These are phyloP conservation scores for Daldinia caldariorum DNA, from an alignment of 495 filamentous ascomycete genomes.

Conservation along the genomic window DNA sequence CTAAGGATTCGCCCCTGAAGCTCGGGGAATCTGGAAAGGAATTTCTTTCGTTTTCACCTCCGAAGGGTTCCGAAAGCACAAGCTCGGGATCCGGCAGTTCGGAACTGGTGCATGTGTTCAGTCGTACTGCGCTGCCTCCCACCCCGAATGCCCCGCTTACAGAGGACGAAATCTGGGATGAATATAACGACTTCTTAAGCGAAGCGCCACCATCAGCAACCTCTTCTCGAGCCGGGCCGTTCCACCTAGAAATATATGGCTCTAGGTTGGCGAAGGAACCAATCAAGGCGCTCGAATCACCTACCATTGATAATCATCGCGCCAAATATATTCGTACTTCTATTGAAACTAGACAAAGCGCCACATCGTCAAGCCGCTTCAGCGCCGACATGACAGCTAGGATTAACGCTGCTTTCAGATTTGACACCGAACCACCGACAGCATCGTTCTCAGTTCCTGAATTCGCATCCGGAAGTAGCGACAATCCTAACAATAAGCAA, in stretches of 20 bases:
- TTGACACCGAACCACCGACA: slow-evolving; percentile 50
- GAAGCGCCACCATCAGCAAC: slow-evolving; percentile 68
- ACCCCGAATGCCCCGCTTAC: slow-evolving; percentile 64
- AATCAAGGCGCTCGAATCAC: slow-evolving; percentile 54
- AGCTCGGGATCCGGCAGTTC: slow-evolving; percentile 69
- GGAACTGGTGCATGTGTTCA: slow-evolving; percentile 58
- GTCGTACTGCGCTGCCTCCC: slow-evolving; percentile 71
- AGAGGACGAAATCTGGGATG: slow-evolving; percentile 93
- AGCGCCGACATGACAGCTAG: slow-evolving; percentile 60
- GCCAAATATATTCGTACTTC: slow-evolving; percentile 48
- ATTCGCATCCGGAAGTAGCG: slow-evolving; percentile 61
- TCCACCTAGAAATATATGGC: slow-evolving; percentile 56
- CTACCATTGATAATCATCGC: slow-evolving; percentile 48
- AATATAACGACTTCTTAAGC: slow-evolving; percentile 91
- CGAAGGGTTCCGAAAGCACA: slow-evolving; percentile 73
- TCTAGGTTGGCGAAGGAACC: slow-evolving; percentile 43
- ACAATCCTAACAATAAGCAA: slow-evolving; percentile 54
- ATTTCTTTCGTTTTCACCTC: slow-evolving; percentile 78
- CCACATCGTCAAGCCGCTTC: slow-evolving; percentile 53
- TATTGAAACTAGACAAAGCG: slow-evolving; percentile 43
- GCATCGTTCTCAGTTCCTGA: slow-evolving; percentile 56
- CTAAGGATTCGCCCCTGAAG: slow-evolving; percentile 34
- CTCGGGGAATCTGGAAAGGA: slow-evolving; percentile 44
- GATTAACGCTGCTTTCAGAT: slow-evolving; percentile 55
- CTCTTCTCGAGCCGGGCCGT: slow-evolving; percentile 56